phyloP scores from a whole-genome alignment of 257 asterid species.

The Nicotiana otophora region DNA sequence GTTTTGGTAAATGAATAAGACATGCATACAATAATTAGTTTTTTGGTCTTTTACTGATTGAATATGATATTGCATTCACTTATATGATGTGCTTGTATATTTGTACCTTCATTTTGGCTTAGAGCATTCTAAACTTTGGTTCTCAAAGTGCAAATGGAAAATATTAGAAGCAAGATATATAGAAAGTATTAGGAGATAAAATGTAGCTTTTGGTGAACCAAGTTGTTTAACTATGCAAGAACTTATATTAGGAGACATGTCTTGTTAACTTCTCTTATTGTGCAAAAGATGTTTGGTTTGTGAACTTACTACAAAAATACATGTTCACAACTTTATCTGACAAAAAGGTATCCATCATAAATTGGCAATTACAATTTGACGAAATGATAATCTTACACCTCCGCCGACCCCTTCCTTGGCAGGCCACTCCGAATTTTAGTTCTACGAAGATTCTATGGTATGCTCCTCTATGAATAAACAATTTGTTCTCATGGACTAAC shows the following conservation, averaged over 20 bases:
- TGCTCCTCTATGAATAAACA: not conserved
- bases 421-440: slow-evolving; percentile 38
- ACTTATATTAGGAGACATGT: not conserved
- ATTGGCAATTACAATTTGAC: not conserved
- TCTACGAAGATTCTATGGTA: slow-evolving; percentile 48
- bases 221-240: not conserved
- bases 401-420: slow-evolving; percentile 1
- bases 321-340: not conserved
- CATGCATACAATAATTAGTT: too few species aligned
- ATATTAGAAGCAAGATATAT: too few species aligned
- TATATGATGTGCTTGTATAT: too few species aligned
- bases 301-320: too few species aligned
- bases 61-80: too few species aligned
- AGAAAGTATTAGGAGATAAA: too few species aligned
- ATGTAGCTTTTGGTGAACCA: too few species aligned
- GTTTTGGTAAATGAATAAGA: too few species aligned
- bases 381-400: not conserved
- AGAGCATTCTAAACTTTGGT: too few species aligned
- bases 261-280: not conserved
- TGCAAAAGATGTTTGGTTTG: not conserved
- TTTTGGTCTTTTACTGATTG: too few species aligned
- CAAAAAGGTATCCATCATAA: not conserved
- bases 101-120: too few species aligned
- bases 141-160: too few species aligned
- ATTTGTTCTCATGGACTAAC: not conserved